A percentile compares a stretch with the other conserved stretches of the same genome.
Conservation (phyloP, 129 eudicot genomes). For the carrot (Daucus carota) region DH1_v3.0 NC_030386.2:36827001-36827500, state of each 20-base stretch:
- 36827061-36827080: neutral
- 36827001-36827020: neutral
- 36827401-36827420: conserved; percentile 96
- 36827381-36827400: conserved; percentile 56
- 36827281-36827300: neutral
- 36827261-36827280: neutral
- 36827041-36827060: neutral
- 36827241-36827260: neutral
- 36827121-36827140: neutral
- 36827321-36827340: neutral
- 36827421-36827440: conserved; percentile 86
- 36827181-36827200: neutral
- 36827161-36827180: neutral
- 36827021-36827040: neutral
- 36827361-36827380: conserved; percentile 9
- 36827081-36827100: neutral
- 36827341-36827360: conserved; percentile 7
- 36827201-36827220: neutral
- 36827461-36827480: conserved; percentile 68
- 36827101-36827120: too few relatives aligned
- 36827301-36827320: conserved; percentile 2
- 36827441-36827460: conserved; percentile 80
- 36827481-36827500: conserved; percentile 75
- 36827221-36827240: neutral
- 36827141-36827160: neutral